phyloP scores from a whole-genome alignment of 495 filamentous ascomycete species.

The Xylaria grammica region DNA sequence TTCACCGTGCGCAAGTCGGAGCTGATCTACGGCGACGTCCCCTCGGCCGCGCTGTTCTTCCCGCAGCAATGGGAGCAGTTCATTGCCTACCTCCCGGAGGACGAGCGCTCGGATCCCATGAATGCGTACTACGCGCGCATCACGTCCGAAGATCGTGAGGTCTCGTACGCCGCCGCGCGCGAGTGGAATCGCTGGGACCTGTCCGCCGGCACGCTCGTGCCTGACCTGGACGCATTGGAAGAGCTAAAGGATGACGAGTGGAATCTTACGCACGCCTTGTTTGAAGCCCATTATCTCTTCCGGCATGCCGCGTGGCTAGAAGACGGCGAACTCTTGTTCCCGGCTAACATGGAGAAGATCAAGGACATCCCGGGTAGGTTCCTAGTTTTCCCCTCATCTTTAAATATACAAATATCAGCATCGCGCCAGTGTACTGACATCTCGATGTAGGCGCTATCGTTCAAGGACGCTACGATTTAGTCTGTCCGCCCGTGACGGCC shows the following conservation, averaged over 20 bases:
- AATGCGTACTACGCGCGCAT: slow-evolving; percentile 45
- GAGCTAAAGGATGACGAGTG: slow-evolving; percentile 42
- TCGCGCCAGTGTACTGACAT: background rate
- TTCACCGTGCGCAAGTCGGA: slow-evolving; percentile 43
- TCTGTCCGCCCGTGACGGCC: slow-evolving; percentile 47
- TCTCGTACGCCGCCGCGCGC: slow-evolving; percentile 24
- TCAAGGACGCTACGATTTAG: slow-evolving; percentile 52
- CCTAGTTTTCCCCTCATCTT: too few species aligned
- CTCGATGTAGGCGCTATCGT: slow-evolving; percentile 36
- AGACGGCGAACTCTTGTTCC: slow-evolving; percentile 42
- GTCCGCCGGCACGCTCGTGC: slow-evolving; percentile 36
- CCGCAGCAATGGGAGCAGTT: slow-evolving; percentile 50
- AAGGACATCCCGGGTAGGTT: slow-evolving; percentile 45
- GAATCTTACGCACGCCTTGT: slow-evolving; percentile 43
- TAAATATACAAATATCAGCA: background rate
- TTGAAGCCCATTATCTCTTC: slow-evolving; percentile 48
- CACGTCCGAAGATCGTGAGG: slow-evolving; percentile 31
- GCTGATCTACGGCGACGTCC: slow-evolving; percentile 36
- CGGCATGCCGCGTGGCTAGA: slow-evolving; percentile 44
- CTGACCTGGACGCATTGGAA: slow-evolving; percentile 30
- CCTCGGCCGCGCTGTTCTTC: slow-evolving; percentile 39
- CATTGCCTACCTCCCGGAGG: slow-evolving; percentile 35
- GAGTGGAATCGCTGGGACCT: slow-evolving; percentile 48
- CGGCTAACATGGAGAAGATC: slow-evolving; percentile 43
- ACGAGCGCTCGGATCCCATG: slow-evolving; percentile 40